These are phyloP conservation scores for Wickerhamiella azyma DNA, from an alignment of 805 yeast species.

Conservation along the genomic window DNA sequence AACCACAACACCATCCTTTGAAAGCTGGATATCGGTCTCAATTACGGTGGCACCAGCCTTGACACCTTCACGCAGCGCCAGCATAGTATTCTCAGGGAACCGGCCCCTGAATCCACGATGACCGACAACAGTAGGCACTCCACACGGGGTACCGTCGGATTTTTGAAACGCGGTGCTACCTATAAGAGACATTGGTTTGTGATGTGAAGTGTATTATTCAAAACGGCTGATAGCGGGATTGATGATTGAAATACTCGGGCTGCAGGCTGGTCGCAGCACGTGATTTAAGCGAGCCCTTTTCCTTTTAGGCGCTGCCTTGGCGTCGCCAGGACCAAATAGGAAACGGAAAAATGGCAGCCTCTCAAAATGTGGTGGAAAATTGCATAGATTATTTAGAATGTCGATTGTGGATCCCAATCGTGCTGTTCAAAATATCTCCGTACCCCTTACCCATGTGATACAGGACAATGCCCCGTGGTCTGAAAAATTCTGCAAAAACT, in stretches of 20 bases:
- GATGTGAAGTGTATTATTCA: neutral
- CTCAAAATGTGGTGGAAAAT: too few relatives aligned
- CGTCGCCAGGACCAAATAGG: too few relatives aligned
- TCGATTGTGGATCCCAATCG: neutral
- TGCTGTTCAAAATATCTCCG: neutral
- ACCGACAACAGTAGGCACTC: conserved; percentile 22
- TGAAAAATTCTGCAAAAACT: neutral
- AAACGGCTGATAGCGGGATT: neutral
- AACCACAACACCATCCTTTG: conserved; percentile 40
- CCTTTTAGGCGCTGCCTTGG: neutral
- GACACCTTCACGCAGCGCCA: conserved; percentile 36
- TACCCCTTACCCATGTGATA: neutral
- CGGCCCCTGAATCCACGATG: conserved; percentile 27
- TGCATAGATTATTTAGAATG: neutral
- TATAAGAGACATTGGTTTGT: conserved; percentile 7
- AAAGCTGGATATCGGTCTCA: conserved; percentile 44
- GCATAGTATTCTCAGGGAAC: conserved; percentile 35
- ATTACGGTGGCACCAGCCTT: conserved; percentile 34
- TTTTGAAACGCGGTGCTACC: conserved; percentile 7
- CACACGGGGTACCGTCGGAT: conserved; percentile 7
- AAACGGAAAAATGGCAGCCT: too few relatives aligned
- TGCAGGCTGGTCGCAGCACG: neutral
- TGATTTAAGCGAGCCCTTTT: neutral
- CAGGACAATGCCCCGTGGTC: neutral
- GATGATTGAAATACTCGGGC: neutral